Evolutionary conservation across 345 rosid species (phyloP).

Genomic region (Rhizophora mangle): DNA sequence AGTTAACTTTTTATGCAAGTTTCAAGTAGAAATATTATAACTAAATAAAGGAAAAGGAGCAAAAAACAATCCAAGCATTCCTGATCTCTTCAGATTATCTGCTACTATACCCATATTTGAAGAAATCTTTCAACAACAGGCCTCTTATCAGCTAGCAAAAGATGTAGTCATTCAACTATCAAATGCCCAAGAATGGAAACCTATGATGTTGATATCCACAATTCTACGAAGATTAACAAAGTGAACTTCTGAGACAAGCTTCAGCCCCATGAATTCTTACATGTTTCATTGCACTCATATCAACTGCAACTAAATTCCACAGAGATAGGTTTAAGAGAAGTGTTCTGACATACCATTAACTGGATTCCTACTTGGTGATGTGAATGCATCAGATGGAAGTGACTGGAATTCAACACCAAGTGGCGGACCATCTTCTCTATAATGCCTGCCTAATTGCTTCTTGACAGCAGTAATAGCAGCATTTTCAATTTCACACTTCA

Average conservation of each 20-base stretch:
- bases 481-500: constrained; percentile 68
- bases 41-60: no score
- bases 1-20: no score
- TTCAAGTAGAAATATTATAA: no score
- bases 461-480: constrained; percentile 74
- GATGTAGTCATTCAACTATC: neutral
- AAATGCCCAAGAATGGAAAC: neutral
- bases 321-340: constrained; percentile 14
- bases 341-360: constrained; percentile 48
- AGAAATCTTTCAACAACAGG: neutral
- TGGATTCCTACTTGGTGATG: constrained; percentile 46
- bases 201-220: neutral
- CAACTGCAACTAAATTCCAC: neutral
- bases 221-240: neutral
- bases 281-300: neutral
- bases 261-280: neutral
- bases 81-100: neutral
- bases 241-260: constrained; percentile 3
- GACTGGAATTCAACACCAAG: constrained; percentile 71
- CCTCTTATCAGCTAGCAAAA: neutral
- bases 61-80: neutral
- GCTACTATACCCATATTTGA: neutral
- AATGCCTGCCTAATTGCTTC: constrained; percentile 78
- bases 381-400: constrained; percentile 88
- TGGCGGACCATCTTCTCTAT: constrained; percentile 76